Percentiles rank a stretch among this genome's conserved stretches.
phyloP scores from a whole-genome alignment of 1,284 basidiomycete genomes.

The Rhodotorula sp. region DNA sequence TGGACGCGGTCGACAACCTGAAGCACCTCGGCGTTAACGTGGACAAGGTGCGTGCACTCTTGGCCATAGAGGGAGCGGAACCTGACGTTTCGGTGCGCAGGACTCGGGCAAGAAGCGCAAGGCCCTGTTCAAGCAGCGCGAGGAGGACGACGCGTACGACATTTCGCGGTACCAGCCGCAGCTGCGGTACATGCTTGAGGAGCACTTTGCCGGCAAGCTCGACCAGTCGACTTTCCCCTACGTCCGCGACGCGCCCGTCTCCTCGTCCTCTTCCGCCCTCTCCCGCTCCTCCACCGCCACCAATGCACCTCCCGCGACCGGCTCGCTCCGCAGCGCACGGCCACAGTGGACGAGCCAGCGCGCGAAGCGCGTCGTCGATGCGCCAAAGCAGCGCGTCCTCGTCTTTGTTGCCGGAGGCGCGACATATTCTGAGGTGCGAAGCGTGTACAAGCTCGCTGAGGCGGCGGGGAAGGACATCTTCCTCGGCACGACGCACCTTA shows the following conservation, averaged over 20 bases:
- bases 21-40: constrained; percentile 77
- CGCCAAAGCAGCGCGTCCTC: constrained; percentile 71
- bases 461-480: constrained; percentile 81
- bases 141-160: constrained; percentile 85
- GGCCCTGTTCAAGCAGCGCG: constrained; percentile 64
- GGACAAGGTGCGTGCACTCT: constrained; percentile 70
- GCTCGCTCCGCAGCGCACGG: constrained; percentile 72
- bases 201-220: constrained; percentile 75
- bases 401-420: constrained; percentile 94
- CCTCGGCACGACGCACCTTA: constrained; percentile 87
- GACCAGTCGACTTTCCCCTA: constrained; percentile 85
- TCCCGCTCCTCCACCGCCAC: constrained; percentile 44
- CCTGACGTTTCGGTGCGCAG: constrained; percentile 48
- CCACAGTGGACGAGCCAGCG: constrained; percentile 55
- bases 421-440: constrained; percentile 90
- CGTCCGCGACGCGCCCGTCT: constrained; percentile 74
- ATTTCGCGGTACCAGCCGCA: constrained; percentile 90
- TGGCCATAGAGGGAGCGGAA: constrained; percentile 28
- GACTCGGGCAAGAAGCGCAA: constrained; percentile 68
- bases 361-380: constrained; percentile 38
- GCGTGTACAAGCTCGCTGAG: constrained; percentile 69
- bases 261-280: constrained; percentile 20
- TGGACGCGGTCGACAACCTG: constrained; percentile 90
- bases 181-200: constrained; percentile 83
- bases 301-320: constrained; percentile 54